Conservation (phyloP, 345 rosid genomes). For the Rhizophora apiculata region DNA sequence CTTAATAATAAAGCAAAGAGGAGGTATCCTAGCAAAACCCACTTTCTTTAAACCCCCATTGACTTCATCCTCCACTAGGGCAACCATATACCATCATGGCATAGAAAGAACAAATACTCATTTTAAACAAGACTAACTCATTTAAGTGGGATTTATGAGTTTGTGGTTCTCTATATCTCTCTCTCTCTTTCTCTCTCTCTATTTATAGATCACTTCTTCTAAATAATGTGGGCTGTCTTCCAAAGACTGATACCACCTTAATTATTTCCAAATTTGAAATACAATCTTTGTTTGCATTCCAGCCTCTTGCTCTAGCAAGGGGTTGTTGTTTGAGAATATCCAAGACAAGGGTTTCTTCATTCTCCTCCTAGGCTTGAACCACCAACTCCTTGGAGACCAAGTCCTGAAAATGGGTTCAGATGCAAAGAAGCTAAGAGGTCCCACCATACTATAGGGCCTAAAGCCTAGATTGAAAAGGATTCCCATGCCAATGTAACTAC, state of each 20-base stretch:
- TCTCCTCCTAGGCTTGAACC: background rate
- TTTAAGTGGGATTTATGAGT: conserved; percentile 24
- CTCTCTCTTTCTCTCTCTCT: background rate
- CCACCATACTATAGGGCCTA: conserved; percentile 5
- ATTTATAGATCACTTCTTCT: background rate
- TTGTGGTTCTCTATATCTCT: conserved; percentile 15
- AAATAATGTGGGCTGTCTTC: conserved; percentile 1
- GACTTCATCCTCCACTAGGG: conserved; percentile 39
- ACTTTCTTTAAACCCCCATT: conserved; percentile 25
- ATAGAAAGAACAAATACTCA: conserved; percentile 1
- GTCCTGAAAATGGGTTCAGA: conserved; percentile 9
- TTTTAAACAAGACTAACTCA: background rate
- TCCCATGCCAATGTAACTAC: conserved; percentile 14
- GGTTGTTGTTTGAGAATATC: too few relatives aligned
- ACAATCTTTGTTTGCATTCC: background rate
- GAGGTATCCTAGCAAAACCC: conserved; percentile 22
- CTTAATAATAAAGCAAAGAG: conserved; percentile 3
- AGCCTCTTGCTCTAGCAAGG: too few relatives aligned
- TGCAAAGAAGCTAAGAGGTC: conserved; percentile 17
- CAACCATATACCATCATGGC: conserved; percentile 29
- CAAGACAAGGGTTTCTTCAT: background rate
- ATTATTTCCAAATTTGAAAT: background rate
- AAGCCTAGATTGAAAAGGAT: background rate
- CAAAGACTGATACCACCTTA: background rate
- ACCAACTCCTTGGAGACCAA: conserved; percentile 11